Evolutionary conservation across 2,329 filamentous ascomycete genomes (phyloP), one percentile per base, ranked within the genome.

Genomic region (Stachybotrys echinatus): DNA sequence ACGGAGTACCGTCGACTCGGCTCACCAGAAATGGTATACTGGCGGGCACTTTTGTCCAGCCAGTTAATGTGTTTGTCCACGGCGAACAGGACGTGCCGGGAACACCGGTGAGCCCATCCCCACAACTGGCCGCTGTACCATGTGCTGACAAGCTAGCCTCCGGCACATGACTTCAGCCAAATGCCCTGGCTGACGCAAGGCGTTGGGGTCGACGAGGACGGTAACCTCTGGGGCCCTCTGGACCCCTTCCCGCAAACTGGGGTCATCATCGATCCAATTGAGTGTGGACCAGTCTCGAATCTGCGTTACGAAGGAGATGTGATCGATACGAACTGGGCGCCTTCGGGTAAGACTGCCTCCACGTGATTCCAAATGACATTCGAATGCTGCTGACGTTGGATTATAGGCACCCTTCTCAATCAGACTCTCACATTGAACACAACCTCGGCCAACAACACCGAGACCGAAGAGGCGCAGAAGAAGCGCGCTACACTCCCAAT

Each of bases 181-280:
- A 59, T 70, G 61, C 61, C 54, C 3, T 69, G 65, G 50, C 55
- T 71, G 6, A 68, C 66, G 4, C 47, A 57, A 20, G 68, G 68
- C 1, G 60, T 71, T 18, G 68, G 68, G 1, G 54, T 58, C 6
- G 67, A 68, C 45, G 65, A 54, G 6, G 53, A 60, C 4, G 67
- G 67, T 1, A 65, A 68, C 46, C 52, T 69, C 18, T 71, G 64
- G 60, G 68, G 68, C 0, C 65, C 66, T 0, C 54, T 71, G 4
- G 60, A 67, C 6, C 68, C 68, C 1, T 70, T 70, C 51, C 66
- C 66, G 0, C 66, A 71, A 55, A 65, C 58, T 2, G 67, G 67
- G 2, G 58, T 71, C 5, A 34, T 66, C n/a, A 61, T 63, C 18
- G 60, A 62, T 4, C 23, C 44, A 6, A 19, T 37, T 37, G 44